Evolutionary conservation across 164 flowering plant species (phyloP), one percentile per base, ranked within the genome.

Genomic region (Kingdonia uniflora): DNA sequence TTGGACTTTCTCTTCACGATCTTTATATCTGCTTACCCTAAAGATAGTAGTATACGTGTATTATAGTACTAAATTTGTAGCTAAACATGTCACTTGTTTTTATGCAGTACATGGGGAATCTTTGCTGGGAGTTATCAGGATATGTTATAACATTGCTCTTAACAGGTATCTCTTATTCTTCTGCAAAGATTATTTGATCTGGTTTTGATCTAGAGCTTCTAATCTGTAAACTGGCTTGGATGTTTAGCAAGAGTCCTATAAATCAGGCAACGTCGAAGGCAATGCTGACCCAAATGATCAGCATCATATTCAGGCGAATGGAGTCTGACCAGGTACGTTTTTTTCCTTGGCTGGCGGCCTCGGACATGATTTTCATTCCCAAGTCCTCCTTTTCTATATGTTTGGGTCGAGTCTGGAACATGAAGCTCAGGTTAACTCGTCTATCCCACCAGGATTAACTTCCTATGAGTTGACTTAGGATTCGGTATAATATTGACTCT

Each of bases 231-330:
- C 39, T 37, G 12, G 22, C 13, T 43, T 65, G 51, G 33, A 39
- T 75, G 46, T 71, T 64, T 57, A 92, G 98, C 82, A 92, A 87
- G 79, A 92, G 90, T 70, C 95, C 87, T 25, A 69, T 87, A 62
- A 92, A 82, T 60, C 96, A 85, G 78, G 96, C 90, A 58, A 92
- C 98, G 37, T 79, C 98, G 50, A 92, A 84, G 65, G 96, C 98
- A 54, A 87, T 85, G 95, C 63, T 92, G 74, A 85, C 96, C 41
- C 98, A 92, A 70, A 92, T 92, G 92, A 78, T 92, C 69, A 92
- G 83, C 75, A 85, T 87, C 24, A 55, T 80, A 62, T 85, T 85
- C 71, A 77, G 95, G 72, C 80, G 89, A 63, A 87, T 91, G 96
- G 84, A 79, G 59, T 62, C 66, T 65, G 84, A 79, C 67, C 74